phyloP scores from a whole-genome alignment of 2,329 filamentous ascomycete species.

The Aureobasidium mangrovei region DNA sequence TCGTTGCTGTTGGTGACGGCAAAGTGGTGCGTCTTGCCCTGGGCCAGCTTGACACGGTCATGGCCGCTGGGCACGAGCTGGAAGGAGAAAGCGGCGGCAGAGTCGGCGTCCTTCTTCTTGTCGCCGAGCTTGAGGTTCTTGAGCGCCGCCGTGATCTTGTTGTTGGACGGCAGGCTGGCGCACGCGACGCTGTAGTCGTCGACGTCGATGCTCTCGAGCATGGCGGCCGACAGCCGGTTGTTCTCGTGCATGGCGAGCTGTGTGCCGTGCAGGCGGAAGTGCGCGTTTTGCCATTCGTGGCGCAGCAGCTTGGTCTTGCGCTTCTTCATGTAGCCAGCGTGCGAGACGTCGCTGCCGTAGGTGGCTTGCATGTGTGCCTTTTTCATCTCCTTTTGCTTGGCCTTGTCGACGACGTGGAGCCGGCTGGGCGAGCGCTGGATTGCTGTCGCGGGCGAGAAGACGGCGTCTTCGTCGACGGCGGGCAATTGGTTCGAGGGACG shows the following conservation, averaged over 20 bases:
- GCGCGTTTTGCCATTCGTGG: conserved; percentile 88
- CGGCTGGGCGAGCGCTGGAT: conserved; percentile 22
- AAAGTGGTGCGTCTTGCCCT: conserved; percentile 83
- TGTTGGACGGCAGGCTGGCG: conserved; percentile 63
- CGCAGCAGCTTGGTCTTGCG: conserved; percentile 81
- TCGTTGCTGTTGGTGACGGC: conserved; percentile 80
- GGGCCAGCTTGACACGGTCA: conserved; percentile 40
- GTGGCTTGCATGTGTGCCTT: conserved; percentile 18
- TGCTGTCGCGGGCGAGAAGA: conserved; percentile 33
- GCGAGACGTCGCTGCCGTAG: conserved; percentile 33
- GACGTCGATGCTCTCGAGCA: conserved; percentile 74
- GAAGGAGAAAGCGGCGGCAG: conserved; percentile 61
- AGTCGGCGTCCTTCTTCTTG: conserved; percentile 41
- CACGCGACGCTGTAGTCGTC: conserved; percentile 85
- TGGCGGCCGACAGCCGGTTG: conserved; percentile 47
- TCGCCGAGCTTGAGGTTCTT: conserved; percentile 60
- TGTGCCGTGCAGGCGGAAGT: conserved; percentile 67
- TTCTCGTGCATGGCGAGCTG: conserved; percentile 58
- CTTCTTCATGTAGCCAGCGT: conserved; percentile 89
- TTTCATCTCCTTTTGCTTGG: conserved; percentile 12
- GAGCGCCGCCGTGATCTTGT: conserved; percentile 80
- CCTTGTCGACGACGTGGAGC: conserved; percentile 4
- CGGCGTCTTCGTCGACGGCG: conserved; percentile 56
- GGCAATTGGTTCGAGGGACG: conserved; percentile 64
- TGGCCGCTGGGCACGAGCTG: conserved; percentile 63